These are phyloP conservation scores for Colletotrichum sp. DNA, from an alignment of 2,329 filamentous ascomycete species.

Conservation along the genomic window DNA sequence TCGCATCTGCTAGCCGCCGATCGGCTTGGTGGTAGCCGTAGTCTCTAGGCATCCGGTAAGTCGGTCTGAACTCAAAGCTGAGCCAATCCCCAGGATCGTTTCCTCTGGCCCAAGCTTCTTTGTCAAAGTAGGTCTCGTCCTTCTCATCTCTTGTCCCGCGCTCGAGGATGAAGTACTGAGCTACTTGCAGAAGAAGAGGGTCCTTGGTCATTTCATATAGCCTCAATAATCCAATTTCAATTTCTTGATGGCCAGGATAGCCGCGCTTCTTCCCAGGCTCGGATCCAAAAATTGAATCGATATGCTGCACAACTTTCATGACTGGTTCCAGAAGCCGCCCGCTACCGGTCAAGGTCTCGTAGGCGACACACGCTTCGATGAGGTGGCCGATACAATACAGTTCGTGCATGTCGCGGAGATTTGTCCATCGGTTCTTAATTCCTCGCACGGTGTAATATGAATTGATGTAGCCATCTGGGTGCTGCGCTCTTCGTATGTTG, in stretches of 20 bases:
- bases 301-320: background rate
- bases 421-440: background rate
- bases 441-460: slow-evolving; percentile 4
- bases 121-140: slow-evolving; percentile 57
- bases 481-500: background rate
- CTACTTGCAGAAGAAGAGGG: slow-evolving; percentile 43
- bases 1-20: slow-evolving; percentile 55
- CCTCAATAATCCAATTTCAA: slow-evolving; percentile 53
- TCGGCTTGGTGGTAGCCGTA: slow-evolving; percentile 63
- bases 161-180: slow-evolving; percentile 62
- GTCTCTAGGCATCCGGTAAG: slow-evolving; percentile 41
- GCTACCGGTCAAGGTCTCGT: background rate
- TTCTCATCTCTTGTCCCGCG: slow-evolving; percentile 55
- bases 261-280: background rate
- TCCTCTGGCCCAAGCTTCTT: slow-evolving; percentile 50
- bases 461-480: slow-evolving; percentile 6
- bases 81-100: slow-evolving; percentile 35
- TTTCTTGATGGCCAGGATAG: slow-evolving; percentile 27
- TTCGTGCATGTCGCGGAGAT: slow-evolving; percentile 1
- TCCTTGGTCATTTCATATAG: slow-evolving; percentile 37
- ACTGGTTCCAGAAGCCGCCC: background rate
- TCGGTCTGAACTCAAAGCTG: slow-evolving; percentile 29
- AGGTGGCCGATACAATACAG: slow-evolving; percentile 3
- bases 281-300: background rate
- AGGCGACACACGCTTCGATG: background rate